Evolutionary conservation across 129 eudicot genomes (phyloP).

Genomic region (Artemisia argyi): DNA sequence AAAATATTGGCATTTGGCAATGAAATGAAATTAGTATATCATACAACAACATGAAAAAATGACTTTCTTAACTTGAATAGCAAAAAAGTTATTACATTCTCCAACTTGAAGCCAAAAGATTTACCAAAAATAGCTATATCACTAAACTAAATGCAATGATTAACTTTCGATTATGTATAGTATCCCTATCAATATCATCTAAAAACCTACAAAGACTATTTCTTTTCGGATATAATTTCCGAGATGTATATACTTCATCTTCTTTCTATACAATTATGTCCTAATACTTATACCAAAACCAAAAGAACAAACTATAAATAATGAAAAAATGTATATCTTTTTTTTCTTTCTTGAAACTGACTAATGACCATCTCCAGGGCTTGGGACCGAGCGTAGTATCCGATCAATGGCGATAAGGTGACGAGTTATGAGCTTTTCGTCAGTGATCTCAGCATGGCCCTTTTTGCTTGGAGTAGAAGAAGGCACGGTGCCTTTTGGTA

Average conservation of each 20-base stretch:
- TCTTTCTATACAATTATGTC: slow-evolving; percentile 14
- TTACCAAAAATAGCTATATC: slow-evolving; percentile 11
- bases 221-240: slow-evolving; percentile 3
- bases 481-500: slow-evolving; percentile 67
- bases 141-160: not conserved
- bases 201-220: slow-evolving; percentile 8
- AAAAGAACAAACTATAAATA: slow-evolving; percentile 5
- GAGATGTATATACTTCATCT: no score
- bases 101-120: slow-evolving; percentile 18
- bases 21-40: no score
- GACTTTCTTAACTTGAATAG: not conserved
- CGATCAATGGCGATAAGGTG: slow-evolving; percentile 67
- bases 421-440: slow-evolving; percentile 57
- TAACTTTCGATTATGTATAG: not conserved
- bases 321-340: not conserved
- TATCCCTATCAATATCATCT: slow-evolving; percentile 4
- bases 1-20: no score
- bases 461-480: slow-evolving; percentile 68
- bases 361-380: slow-evolving; percentile 82
- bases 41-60: not conserved
- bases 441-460: slow-evolving; percentile 45
- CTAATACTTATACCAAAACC: not conserved
- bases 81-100: slow-evolving; percentile 20
- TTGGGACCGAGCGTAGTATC: slow-evolving; percentile 82
- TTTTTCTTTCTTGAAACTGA: no score